Conservation (phyloP, 345 rosid species). For the Mallotus nudiflorus region DNA sequence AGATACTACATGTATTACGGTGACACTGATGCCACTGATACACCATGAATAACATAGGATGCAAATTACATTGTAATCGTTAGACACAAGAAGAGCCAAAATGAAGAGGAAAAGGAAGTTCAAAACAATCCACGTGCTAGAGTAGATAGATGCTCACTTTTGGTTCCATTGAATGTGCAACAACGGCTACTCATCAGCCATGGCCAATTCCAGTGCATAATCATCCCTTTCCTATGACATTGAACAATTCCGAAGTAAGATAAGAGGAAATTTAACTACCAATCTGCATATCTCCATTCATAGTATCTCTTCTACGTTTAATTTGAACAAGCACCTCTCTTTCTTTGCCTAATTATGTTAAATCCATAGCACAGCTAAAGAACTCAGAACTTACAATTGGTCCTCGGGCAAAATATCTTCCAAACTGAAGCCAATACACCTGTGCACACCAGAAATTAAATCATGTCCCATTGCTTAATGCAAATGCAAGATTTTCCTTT, state of each 20-base stretch:
- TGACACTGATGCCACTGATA: neutral
- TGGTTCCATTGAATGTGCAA: neutral
- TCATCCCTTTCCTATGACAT: slow-evolving; percentile 84
- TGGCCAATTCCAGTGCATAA: slow-evolving; percentile 88
- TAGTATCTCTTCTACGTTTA: neutral
- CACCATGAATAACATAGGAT: neutral
- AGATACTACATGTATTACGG: neutral
- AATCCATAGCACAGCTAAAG: slow-evolving; percentile 10
- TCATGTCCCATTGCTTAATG: neutral
- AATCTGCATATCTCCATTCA: neutral
- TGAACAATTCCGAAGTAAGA: slow-evolving; percentile 19
- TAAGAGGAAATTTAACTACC: neutral
- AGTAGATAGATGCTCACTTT: slow-evolving; percentile 18
- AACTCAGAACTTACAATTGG: slow-evolving; percentile 68
- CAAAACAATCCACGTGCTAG: slow-evolving; percentile 12
- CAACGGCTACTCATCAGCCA: slow-evolving; percentile 70
- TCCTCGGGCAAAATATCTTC: slow-evolving; percentile 98
- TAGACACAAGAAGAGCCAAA: slow-evolving; percentile 6
- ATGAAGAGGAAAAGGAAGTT: slow-evolving; percentile 4
- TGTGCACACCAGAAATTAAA: slow-evolving; percentile 28
- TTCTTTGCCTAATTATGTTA: neutral
- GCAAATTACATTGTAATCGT: slow-evolving; percentile 10
- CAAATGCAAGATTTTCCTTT: neutral
- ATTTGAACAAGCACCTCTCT: neutral
- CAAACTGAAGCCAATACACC: slow-evolving; percentile 99